Percentiles rank a stretch among this genome's conserved stretches.
phyloP scores from a whole-genome alignment of 768 basidiomycete species.

The Hericium coralloides region DNA sequence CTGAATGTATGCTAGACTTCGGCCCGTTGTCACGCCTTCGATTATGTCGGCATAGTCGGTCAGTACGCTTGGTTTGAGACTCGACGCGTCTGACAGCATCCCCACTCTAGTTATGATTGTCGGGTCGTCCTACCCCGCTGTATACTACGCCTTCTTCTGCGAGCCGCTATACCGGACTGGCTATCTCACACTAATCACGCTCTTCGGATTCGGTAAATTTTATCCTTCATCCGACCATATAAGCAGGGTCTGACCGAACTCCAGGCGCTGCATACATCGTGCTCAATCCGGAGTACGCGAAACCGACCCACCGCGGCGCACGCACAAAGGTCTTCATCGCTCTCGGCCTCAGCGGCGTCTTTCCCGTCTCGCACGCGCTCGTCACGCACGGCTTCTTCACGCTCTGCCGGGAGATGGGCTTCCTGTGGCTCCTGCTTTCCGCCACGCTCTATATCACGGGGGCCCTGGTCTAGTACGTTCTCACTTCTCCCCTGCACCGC shows the following conservation, averaged over 20 bases:
- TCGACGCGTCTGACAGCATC: neutral
- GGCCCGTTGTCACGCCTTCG: conserved; percentile 52
- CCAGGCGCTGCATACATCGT: conserved; percentile 68
- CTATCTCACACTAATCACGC: conserved; percentile 43
- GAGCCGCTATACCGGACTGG: conserved; percentile 41
- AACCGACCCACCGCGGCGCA: conserved; percentile 64
- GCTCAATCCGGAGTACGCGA: conserved; percentile 68
- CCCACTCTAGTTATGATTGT: conserved; percentile 45
- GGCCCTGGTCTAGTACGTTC: conserved; percentile 72
- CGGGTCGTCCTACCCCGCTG: conserved; percentile 69
- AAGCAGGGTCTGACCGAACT: conserved; percentile 14
- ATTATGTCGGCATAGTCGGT: conserved; percentile 78
- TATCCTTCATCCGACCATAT: neutral
- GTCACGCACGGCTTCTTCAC: conserved; percentile 46
- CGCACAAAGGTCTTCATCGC: conserved; percentile 74
- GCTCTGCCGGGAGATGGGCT: conserved; percentile 55
- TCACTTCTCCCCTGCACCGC: conserved; percentile 6
- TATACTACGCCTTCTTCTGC: conserved; percentile 77
- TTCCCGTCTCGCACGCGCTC: conserved; percentile 63
- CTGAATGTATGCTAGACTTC: conserved; percentile 36
- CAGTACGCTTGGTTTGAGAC: conserved; percentile 10
- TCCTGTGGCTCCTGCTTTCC: conserved; percentile 59
- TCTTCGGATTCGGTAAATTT: conserved; percentile 50
- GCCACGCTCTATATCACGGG: conserved; percentile 73
- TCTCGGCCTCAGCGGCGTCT: conserved; percentile 60